These are phyloP conservation scores for Podaxis mareebaensis DNA, from an alignment of 768 basidiomycete species.

Conservation along the genomic window DNA sequence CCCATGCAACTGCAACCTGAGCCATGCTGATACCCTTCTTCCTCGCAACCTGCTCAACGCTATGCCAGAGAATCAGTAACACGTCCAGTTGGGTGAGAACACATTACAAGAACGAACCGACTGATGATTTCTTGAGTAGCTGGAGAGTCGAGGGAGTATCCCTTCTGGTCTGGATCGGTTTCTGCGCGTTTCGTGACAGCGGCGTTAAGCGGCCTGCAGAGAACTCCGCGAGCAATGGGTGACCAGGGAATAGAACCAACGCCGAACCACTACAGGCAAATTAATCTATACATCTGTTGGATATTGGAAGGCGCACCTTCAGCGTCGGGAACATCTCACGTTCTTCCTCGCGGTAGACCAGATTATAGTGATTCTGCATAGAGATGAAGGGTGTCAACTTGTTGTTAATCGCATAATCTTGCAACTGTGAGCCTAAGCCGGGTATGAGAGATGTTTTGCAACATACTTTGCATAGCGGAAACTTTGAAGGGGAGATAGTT, in stretches of 20 bases:
- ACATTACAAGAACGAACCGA: conserved; percentile 25
- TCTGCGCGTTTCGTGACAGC: conserved; percentile 39
- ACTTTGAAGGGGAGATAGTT: conserved; percentile 25
- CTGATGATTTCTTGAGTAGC: conserved; percentile 37
- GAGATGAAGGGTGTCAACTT: conserved; percentile 60
- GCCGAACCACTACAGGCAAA: conserved; percentile 40
- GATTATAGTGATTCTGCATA: conserved; percentile 66
- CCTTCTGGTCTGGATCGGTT: conserved; percentile 30
- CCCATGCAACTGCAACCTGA: conserved; percentile 54
- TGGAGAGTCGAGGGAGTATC: conserved; percentile 22
- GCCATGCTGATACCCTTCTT: conserved; percentile 57
- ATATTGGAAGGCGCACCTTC: conserved; percentile 33
- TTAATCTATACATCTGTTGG: neutral
- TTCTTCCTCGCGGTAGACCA: conserved; percentile 66
- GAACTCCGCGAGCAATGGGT: conserved; percentile 52
- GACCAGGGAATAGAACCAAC: conserved; percentile 63
- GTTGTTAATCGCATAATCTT: conserved; percentile 62
- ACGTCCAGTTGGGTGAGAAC: neutral
- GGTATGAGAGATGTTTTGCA: too few species aligned
- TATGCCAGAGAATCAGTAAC: conserved; percentile 16
- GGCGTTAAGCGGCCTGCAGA: conserved; percentile 41
- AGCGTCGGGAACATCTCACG: conserved; percentile 60
- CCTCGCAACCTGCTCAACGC: conserved; percentile 57
- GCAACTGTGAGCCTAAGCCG: neutral
- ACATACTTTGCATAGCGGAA: conserved; percentile 56